Base-by-base conservation (phyloP, 192 early-diverging fungal genomes). In the Coemansia sp. region DNA sequence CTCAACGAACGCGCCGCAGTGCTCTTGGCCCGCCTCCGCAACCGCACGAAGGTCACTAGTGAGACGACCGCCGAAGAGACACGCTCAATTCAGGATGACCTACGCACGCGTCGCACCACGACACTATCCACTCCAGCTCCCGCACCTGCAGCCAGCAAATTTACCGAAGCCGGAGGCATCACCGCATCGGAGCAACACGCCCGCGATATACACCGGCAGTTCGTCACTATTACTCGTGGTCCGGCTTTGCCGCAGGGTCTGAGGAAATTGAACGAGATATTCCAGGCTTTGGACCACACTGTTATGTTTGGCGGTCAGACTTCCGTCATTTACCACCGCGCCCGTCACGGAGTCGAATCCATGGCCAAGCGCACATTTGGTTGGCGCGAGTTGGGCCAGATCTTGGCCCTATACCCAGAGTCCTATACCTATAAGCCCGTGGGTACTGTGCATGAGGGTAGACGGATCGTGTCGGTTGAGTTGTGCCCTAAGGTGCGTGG, bases 341-440 rank as follows among this genome's bases (percentile, higher is more conserved):
- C 86, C 24, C 73, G 80, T 36, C 84, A 84, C 70, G 68, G 82
- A 20, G 87, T 90, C 20, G 85, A 87, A 68, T 73, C 84, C 38
- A 83, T 85, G 73, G 79, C 79, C 7, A 68, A 76, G 60, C 75
- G 84, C 52, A 85, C 84, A 6, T 90, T 90, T 75, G 79, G 79
- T 34, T 70, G 85, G 71, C 22, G 41, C 15, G 74, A 87, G 60
- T 70, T 90, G 53, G 86, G 76, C 22, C 24, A 24, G 70, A 86
- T 90, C 38, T 64, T 83, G 2, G 73, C 82, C 1, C 63, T 90
- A 2, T 87, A 75, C 47, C 87, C 87, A 5, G 84, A 85, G 18
- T 66, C 84, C 11, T 90, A 88, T 69, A 62, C 31, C 11, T 68
- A 69, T 55, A 62, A 47, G 33, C 73, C 83, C 31, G 46, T 76